Conservation (phyloP, 1,139 yeast genomes). For the Blastobotrys buckinghamii region DNA sequence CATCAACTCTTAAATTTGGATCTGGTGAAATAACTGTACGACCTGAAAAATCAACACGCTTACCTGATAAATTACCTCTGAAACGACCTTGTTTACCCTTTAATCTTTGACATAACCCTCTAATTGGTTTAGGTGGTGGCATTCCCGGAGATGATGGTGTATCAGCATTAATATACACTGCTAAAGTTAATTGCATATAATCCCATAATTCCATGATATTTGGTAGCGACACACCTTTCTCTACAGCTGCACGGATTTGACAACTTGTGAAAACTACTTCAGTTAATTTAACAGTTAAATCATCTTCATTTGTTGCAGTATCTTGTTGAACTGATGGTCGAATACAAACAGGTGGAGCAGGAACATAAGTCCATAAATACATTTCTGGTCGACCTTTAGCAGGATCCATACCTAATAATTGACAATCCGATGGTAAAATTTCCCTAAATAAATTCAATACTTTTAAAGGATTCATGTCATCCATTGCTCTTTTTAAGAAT, state of each 20-base stretch:
- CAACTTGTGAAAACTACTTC: slow-evolving; percentile 97
- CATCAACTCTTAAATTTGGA: slow-evolving; percentile 90
- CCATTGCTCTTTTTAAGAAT: slow-evolving; percentile 80
- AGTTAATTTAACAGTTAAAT: slow-evolving; percentile 88
- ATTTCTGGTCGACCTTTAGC: slow-evolving; percentile 90
- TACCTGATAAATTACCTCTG: slow-evolving; percentile 96
- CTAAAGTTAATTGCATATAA: slow-evolving; percentile 87
- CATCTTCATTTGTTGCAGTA: slow-evolving; percentile 92
- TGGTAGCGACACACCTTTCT: slow-evolving; percentile 87
- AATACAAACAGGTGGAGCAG: slow-evolving; percentile 98
- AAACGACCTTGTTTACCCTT: slow-evolving; percentile 99
- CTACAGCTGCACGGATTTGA: slow-evolving; percentile 87
- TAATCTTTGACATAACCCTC: slow-evolving; percentile 94
- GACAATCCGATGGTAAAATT: slow-evolving; percentile 82
- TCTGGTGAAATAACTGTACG: slow-evolving; percentile 99
- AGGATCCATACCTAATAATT: slow-evolving; percentile 84
- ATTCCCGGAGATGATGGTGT: slow-evolving; percentile 47
- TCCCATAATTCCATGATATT: slow-evolving; percentile 99
- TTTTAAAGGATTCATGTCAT: slow-evolving; percentile 89
- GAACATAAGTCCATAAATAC: slow-evolving; percentile 94
- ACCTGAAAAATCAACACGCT: slow-evolving; percentile 97
- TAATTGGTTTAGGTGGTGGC: slow-evolving; percentile 65
- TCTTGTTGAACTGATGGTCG: slow-evolving; percentile 98
- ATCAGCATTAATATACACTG: slow-evolving; percentile 96
- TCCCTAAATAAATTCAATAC: slow-evolving; percentile 84